These are phyloP conservation scores for Suillus ampliporus DNA, from an alignment of 768 basidiomycete genomes.

Conservation along the genomic window DNA sequence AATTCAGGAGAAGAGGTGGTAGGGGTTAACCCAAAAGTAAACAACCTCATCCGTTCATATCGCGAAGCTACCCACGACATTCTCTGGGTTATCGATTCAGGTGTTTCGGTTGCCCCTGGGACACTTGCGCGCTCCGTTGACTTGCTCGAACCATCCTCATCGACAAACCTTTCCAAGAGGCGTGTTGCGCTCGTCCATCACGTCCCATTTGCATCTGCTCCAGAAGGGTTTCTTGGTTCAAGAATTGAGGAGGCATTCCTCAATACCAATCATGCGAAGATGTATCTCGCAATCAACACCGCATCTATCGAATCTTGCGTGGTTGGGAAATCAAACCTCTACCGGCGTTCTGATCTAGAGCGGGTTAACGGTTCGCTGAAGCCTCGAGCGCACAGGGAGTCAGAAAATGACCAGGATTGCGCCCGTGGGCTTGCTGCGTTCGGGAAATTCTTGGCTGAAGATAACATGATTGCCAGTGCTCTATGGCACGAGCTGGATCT, in stretches of 20 bases:
- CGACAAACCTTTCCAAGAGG: slow-evolving; percentile 41
- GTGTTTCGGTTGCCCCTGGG: slow-evolving; percentile 76
- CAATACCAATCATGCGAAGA: slow-evolving; percentile 97
- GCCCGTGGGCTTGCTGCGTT: slow-evolving; percentile 74
- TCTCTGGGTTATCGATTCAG: slow-evolving; percentile 98
- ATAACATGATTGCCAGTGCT: slow-evolving; percentile 94
- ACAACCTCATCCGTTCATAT: slow-evolving; percentile 91
- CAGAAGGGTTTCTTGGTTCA: slow-evolving; percentile 74
- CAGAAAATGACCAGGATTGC: slow-evolving; percentile 26
- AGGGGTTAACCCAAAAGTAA: slow-evolving; percentile 96
- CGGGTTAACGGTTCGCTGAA: slow-evolving; percentile 70
- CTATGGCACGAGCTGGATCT: slow-evolving; percentile 93
- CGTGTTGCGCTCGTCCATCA: slow-evolving; percentile 92
- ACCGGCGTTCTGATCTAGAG: slow-evolving; percentile 87
- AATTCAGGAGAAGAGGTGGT: slow-evolving; percentile 76
- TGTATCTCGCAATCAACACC: slow-evolving; percentile 95
- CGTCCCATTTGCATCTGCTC: slow-evolving; percentile 85
- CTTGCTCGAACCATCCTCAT: slow-evolving; percentile 55
- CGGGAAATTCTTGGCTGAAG: slow-evolving; percentile 91
- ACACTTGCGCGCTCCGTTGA: slow-evolving; percentile 88
- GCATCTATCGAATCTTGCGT: slow-evolving; percentile 93
- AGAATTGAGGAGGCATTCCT: slow-evolving; percentile 92
- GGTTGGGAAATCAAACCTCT: slow-evolving; percentile 95
- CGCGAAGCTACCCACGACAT: slow-evolving; percentile 83
- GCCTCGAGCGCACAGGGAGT: slow-evolving; percentile 39